Percentiles rank a stretch among this genome's conserved stretches.
phyloP scores from a whole-genome alignment of 1,284 basidiomycete species.

The Ceratobasidium sp. region DNA sequence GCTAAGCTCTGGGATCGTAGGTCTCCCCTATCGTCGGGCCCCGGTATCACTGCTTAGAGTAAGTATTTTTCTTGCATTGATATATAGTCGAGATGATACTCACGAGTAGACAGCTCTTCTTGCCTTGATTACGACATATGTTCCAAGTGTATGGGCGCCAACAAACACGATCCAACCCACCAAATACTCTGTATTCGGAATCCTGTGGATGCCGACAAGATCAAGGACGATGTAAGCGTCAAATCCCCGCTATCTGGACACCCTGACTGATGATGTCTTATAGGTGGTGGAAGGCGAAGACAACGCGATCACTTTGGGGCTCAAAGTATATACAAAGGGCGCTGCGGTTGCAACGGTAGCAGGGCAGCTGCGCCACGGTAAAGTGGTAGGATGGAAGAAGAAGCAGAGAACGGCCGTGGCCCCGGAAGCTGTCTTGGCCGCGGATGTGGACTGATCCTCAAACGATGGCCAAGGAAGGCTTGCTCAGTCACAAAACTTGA shows the following conservation, averaged over 20 bases:
- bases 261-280: neutral
- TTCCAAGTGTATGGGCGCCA: conserved; percentile 39
- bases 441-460: no score
- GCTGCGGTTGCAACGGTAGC: conserved; percentile 22
- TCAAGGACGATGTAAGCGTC: conserved; percentile 8
- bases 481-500: no score
- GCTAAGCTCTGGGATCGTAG: neutral
- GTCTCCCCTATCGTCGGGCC: conserved; percentile 43
- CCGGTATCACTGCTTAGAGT: conserved; percentile 47
- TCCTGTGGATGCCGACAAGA: conserved; percentile 30
- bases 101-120: conserved; percentile 2
- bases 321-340: conserved; percentile 47
- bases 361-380: conserved; percentile 39
- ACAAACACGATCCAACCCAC: conserved; percentile 43
- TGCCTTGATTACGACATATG: conserved; percentile 47
- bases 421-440: no score
- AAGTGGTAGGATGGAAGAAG: conserved; percentile 21
- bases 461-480: no score
- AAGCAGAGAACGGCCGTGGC: neutral
- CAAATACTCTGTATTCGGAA: conserved; percentile 38
- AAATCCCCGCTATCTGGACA: neutral
- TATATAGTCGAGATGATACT: neutral
- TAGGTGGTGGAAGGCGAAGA: conserved; percentile 30
- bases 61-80: neutral
- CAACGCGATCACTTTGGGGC: conserved; percentile 46